Conservation (phyloP, 1,139 yeast genomes). For the Kodamaea anthophila region DNA sequence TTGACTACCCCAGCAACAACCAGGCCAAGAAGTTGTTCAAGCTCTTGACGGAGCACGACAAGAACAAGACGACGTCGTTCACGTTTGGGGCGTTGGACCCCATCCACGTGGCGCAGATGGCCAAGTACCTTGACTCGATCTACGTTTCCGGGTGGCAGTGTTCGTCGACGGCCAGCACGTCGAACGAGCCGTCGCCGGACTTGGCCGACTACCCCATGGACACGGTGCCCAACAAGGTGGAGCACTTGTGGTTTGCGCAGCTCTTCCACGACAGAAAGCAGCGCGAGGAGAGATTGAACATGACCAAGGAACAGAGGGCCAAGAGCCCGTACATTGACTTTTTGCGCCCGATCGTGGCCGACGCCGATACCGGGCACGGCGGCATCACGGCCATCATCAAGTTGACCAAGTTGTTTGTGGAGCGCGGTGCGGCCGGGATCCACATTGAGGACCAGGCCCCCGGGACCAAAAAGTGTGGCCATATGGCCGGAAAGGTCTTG, state of each 20-base stretch:
- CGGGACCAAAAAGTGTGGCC: conserved; percentile 97
- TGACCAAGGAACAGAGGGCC: conserved; percentile 58
- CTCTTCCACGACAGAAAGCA: conserved; percentile 96
- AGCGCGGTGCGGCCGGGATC: conserved; percentile 98
- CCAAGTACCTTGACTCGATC: conserved; percentile 85
- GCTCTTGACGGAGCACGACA: conserved; percentile 66
- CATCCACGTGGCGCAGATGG: conserved; percentile 94
- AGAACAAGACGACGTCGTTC: conserved; percentile 69
- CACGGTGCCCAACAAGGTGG: conserved; percentile 97
- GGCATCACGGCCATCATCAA: conserved; percentile 95
- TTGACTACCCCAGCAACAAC: conserved; percentile 66
- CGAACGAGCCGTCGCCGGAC: conserved; percentile 97
- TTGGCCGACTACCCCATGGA: conserved; percentile 98
- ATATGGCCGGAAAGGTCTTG: conserved; percentile 96
- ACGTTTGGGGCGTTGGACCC: conserved; percentile 98
- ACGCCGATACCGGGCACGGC: conserved; percentile 98
- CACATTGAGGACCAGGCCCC: conserved; percentile 99
- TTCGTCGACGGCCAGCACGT: conserved; percentile 93
- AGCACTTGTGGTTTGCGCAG: conserved; percentile 95
- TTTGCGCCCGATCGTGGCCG: conserved; percentile 91
- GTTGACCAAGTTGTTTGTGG: conserved; percentile 92
- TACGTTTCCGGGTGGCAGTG: conserved; percentile 99
- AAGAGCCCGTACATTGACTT: conserved; percentile 67
- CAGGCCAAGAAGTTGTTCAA: conserved; percentile 80
- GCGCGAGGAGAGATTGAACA: conserved; percentile 70